Conservation (phyloP, 352 stramenopile genomes). For the Phytophthora litchii region DNA sequence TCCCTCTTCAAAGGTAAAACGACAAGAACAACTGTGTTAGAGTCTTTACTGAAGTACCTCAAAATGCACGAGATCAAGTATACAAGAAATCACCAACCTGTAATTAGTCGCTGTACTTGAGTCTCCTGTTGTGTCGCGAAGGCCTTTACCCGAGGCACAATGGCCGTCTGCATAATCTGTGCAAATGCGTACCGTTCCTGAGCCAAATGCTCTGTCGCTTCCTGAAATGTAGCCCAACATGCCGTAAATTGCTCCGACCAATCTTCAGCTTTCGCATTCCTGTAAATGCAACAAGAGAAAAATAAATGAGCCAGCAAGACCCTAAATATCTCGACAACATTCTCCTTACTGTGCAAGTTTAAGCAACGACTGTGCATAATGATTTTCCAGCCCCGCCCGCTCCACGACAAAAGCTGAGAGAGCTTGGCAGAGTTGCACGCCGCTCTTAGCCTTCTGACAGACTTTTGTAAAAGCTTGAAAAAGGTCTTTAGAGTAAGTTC, state of each 20-base stretch:
- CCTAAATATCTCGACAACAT: conserved; percentile 1
- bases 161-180: conserved; percentile 62
- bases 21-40: conserved; percentile 13
- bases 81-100: conserved; percentile 41
- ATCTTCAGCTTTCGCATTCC: conserved; percentile 63
- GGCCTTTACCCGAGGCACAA: conserved; percentile 61
- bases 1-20: conserved; percentile 47
- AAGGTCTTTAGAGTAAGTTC: conserved; percentile 74
- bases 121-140: conserved; percentile 78
- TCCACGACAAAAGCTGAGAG: conserved; percentile 69
- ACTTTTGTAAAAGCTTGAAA: conserved; percentile 71
- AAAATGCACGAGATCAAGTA: too few species aligned
- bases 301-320: too few species aligned
- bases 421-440: conserved; percentile 77
- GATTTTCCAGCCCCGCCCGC: conserved; percentile 56
- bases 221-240: conserved; percentile 62
- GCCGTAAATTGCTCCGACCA: conserved; percentile 68
- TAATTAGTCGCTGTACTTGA: conserved; percentile 76
- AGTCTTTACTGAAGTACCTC: neutral
- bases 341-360: conserved; percentile 61
- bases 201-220: conserved; percentile 57
- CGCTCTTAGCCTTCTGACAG: conserved; percentile 77
- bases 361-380: conserved; percentile 64
- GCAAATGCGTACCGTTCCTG: conserved; percentile 66
- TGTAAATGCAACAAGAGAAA: conserved; percentile 20